Percentiles rank a stretch among this genome's conserved stretches.
phyloP scores from a whole-genome alignment of 78 protist genomes.

The Dictyostelium firmibasis region DNA sequence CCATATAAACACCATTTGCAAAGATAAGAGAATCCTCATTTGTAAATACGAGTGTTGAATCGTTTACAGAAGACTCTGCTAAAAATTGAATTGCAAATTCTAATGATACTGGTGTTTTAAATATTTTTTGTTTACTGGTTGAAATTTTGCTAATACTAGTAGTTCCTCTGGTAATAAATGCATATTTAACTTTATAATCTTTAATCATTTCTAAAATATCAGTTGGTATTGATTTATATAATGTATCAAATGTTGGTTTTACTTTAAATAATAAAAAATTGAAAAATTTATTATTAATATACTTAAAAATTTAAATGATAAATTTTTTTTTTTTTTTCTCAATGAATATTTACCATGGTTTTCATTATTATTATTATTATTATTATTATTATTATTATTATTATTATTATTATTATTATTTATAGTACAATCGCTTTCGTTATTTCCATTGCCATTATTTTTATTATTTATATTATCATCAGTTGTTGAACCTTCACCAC shows the following conservation, averaged over 20 bases:
- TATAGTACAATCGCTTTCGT: neutral
- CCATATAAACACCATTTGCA: slow-evolving; percentile 19
- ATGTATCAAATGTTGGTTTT: neutral
- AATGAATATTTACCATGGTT: neutral
- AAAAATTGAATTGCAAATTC: slow-evolving; percentile 19
- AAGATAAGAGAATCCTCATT: slow-evolving; percentile 46
- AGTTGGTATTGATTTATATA: slow-evolving; percentile 38
- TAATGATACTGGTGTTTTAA: slow-evolving; percentile 40
- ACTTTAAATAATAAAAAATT: neutral
- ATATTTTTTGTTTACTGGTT: slow-evolving; percentile 60
- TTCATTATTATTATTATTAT: no score
- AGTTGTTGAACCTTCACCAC: neutral
- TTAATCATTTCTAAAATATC: slow-evolving; percentile 1
- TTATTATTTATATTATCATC: neutral
- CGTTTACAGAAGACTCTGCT: slow-evolving; percentile 31
- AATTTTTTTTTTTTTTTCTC: neutral
- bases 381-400: no score
- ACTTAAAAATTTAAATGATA: neutral
- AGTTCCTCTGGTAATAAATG: slow-evolving; percentile 55
- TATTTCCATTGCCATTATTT: neutral
- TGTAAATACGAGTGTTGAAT: slow-evolving; percentile 61
- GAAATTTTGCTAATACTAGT: neutral
- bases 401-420: no score
- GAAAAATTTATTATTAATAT: neutral
- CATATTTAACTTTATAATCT: slow-evolving; percentile 40